A percentile compares a stretch with the other conserved stretches of the same genome.
phyloP scores from a whole-genome alignment of 495 filamentous ascomycete species.

The Hypoxylon lenormandii region DNA sequence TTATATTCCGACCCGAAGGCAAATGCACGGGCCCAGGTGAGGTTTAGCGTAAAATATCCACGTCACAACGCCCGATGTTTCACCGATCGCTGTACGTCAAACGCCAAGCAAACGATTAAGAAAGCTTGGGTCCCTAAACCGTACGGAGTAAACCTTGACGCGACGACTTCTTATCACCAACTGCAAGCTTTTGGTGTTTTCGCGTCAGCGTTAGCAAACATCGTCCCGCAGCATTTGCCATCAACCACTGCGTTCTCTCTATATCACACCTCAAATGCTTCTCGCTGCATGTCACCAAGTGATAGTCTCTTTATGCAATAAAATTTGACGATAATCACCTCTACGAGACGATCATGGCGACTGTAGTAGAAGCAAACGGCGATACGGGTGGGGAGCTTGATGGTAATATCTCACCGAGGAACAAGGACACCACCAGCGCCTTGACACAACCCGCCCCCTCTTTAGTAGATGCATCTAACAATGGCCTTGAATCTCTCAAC shows the following conservation, averaged over 20 bases:
- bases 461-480: constrained; percentile 49
- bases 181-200: too few species aligned
- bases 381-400: constrained; percentile 49
- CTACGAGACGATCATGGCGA: constrained; percentile 35
- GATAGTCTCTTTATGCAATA: neutral
- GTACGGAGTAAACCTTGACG: too few species aligned
- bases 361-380: constrained; percentile 43
- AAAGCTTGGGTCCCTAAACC: too few species aligned
- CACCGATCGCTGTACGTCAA: too few species aligned
- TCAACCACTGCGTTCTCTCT: neutral
- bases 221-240: neutral
- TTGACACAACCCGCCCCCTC: constrained; percentile 49
- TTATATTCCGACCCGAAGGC: too few species aligned
- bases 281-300: neutral
- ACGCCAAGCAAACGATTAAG: too few species aligned
- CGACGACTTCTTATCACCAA: too few species aligned
- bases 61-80: too few species aligned
- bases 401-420: constrained; percentile 55
- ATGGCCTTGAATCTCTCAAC: constrained; percentile 50
- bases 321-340: neutral
- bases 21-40: too few species aligned
- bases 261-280: neutral
- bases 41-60: too few species aligned
- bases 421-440: constrained; percentile 44
- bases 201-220: too few species aligned